Percentiles rank a stretch among this genome's conserved stretches.
phyloP scores from a whole-genome alignment of 2,329 filamentous ascomycete species.

The Diaporthe citriasiana region DNA sequence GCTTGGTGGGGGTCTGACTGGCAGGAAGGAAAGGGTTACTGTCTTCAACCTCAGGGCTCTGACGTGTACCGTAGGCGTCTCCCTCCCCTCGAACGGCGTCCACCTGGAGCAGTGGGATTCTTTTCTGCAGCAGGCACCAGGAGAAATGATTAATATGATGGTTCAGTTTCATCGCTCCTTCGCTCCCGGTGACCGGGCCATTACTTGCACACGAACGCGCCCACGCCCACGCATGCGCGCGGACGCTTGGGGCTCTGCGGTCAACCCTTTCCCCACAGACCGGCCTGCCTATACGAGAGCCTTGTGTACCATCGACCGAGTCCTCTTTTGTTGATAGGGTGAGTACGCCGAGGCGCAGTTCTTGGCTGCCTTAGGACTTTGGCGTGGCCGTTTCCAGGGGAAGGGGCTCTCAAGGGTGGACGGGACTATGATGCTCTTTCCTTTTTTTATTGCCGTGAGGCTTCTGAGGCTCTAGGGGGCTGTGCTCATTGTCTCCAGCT shows the following conservation, averaged over 20 bases:
- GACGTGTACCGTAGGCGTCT: not conserved
- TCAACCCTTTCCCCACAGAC: not conserved
- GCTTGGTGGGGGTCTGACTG: not conserved
- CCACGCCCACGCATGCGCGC: not conserved
- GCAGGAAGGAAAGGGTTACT: constrained; percentile 24
- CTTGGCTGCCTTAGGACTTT: constrained; percentile 26
- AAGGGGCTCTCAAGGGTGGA: not conserved
- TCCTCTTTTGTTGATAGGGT: not conserved
- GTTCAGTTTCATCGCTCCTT: not conserved
- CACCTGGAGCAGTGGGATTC: not conserved
- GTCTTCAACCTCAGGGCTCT: constrained; percentile 33
- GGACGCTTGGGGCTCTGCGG: constrained; percentile 22
- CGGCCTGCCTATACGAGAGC: constrained; percentile 18
- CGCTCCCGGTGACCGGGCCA: not conserved
- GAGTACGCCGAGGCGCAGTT: constrained; percentile 11
- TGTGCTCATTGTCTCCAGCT: not conserved
- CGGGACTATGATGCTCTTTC: not conserved
- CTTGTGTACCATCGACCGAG: not conserved
- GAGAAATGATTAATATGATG: constrained; percentile 16
- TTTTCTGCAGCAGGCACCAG: constrained; percentile 10
- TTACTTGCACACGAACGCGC: not conserved
- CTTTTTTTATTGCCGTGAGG: not conserved
- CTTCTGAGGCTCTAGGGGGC: constrained; percentile 25
- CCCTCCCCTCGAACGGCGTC: not conserved
- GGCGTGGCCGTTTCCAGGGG: not conserved